Percentiles rank a stretch among this genome's conserved stretches.
Conservation (phyloP, 352 stramenopile genomes). For the Globisporangium ultimum region DNA sequence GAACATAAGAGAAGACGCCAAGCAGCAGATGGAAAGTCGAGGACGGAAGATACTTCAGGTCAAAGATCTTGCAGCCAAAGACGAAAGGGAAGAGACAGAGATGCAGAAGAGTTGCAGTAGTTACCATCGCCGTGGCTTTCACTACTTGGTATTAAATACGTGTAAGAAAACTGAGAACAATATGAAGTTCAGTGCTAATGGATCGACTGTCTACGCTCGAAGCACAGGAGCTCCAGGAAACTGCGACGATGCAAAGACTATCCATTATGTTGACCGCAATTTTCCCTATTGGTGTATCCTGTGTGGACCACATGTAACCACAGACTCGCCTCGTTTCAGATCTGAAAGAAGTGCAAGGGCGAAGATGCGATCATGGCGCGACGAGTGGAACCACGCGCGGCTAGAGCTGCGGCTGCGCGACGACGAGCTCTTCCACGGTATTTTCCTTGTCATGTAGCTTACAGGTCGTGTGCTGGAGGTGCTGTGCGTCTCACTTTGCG, state of each 20-base stretch:
- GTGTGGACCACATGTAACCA: too few species aligned
- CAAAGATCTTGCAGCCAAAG: neutral
- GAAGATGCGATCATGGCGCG: constrained; percentile 53
- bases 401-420: constrained; percentile 50
- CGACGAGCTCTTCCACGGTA: constrained; percentile 65
- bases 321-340: neutral
- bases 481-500: neutral
- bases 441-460: neutral
- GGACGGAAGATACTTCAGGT: constrained; percentile 1
- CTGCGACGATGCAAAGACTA: too few species aligned
- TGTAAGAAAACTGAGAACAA: constrained; percentile 14
- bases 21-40: constrained; percentile 3
- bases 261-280: too few species aligned
- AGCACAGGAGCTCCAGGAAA: too few species aligned
- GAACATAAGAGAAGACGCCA: constrained; percentile 5
- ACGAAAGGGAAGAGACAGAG: constrained; percentile 8
- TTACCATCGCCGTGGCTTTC: constrained; percentile 12
- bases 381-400: constrained; percentile 62
- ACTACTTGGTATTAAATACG: constrained; percentile 14
- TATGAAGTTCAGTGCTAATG: neutral
- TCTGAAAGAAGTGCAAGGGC: neutral
- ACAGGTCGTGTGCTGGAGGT: neutral
- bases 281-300: too few species aligned
- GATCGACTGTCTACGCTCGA: neutral
- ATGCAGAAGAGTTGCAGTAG: constrained; percentile 15